A percentile compares a stretch with the other conserved stretches of the same genome.
Evolutionary conservation across 805 yeast species (phyloP).

Genomic region (Grigorovia humatica): DNA sequence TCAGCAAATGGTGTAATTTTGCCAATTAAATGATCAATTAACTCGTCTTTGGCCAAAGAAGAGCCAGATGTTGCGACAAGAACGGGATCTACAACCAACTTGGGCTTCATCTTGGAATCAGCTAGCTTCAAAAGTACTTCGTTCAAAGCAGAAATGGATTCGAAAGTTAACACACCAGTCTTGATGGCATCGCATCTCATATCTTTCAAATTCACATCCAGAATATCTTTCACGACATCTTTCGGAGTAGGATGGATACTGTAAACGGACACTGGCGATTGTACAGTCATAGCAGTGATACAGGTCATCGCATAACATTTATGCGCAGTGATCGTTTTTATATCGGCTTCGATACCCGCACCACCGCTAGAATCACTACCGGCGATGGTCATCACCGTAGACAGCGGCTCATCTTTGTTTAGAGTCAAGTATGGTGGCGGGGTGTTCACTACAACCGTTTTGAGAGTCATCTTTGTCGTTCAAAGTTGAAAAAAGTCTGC

Average conservation of each 20-base stretch:
- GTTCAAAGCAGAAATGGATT: slow-evolving; percentile 40
- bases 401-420: slow-evolving; percentile 22
- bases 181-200: slow-evolving; percentile 57
- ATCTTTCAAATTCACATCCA: slow-evolving; percentile 50
- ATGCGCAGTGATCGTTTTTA: slow-evolving; percentile 68
- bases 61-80: slow-evolving; percentile 76
- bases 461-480: slow-evolving; percentile 7
- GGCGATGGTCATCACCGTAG: slow-evolving; percentile 41
- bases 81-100: slow-evolving; percentile 70
- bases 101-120: slow-evolving; percentile 25
- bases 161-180: slow-evolving; percentile 64
- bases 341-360: slow-evolving; percentile 85
- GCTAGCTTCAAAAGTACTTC: slow-evolving; percentile 26
- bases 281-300: slow-evolving; percentile 72
- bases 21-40: slow-evolving; percentile 33
- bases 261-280: slow-evolving; percentile 43
- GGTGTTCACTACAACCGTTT: slow-evolving; percentile 16
- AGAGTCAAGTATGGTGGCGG: slow-evolving; percentile 26
- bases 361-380: slow-evolving; percentile 87
- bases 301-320: slow-evolving; percentile 70
- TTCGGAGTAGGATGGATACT: slow-evolving; percentile 35
- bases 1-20: slow-evolving; percentile 45
- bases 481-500: background rate
- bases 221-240: slow-evolving; percentile 35
- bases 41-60: slow-evolving; percentile 35